Conservation (phyloP, 2,329 filamentous ascomycete genomes). For the Xylariomycetidae sp. region DNA sequence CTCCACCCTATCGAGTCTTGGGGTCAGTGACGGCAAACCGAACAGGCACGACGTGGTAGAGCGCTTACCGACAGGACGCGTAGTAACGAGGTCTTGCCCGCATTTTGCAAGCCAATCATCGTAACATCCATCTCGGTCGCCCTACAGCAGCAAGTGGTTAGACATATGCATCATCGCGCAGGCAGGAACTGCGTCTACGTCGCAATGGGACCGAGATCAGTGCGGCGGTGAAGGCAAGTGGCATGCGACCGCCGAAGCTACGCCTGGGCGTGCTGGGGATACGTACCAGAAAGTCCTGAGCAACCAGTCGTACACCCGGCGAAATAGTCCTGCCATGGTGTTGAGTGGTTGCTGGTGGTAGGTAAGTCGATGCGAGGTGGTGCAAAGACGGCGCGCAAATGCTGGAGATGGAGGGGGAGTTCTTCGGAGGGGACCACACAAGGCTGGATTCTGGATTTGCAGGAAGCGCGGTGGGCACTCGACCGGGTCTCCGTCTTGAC, state of each 20-base stretch:
- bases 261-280: constrained; percentile 9
- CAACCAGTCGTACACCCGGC: constrained; percentile 96
- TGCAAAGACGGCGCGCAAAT: no score
- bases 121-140: constrained; percentile 99
- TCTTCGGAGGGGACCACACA: constrained; percentile 17
- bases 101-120: constrained; percentile 97
- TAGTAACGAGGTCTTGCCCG: constrained; percentile 92
- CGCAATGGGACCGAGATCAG: neutral
- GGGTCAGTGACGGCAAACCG: constrained; percentile 11
- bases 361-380: no score
- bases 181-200: constrained; percentile 2
- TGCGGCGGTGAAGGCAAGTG: constrained; percentile 10
- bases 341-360: constrained; percentile 11
- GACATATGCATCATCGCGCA: no score
- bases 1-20: constrained; percentile 65
- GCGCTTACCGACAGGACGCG: constrained; percentile 84
- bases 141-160: constrained; percentile 48
- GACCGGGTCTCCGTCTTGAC: no score
- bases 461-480: constrained; percentile 20
- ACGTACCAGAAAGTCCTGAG: constrained; percentile 93
- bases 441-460: constrained; percentile 19
- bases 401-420: constrained; percentile 21
- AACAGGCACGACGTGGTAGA: constrained; percentile 9
- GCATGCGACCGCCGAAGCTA: constrained; percentile 18
- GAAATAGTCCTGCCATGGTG: constrained; percentile 86